These are phyloP conservation scores for Akanthomyces muscarius DNA, from an alignment of 2,329 filamentous ascomycete species.

Conservation along the genomic window DNA sequence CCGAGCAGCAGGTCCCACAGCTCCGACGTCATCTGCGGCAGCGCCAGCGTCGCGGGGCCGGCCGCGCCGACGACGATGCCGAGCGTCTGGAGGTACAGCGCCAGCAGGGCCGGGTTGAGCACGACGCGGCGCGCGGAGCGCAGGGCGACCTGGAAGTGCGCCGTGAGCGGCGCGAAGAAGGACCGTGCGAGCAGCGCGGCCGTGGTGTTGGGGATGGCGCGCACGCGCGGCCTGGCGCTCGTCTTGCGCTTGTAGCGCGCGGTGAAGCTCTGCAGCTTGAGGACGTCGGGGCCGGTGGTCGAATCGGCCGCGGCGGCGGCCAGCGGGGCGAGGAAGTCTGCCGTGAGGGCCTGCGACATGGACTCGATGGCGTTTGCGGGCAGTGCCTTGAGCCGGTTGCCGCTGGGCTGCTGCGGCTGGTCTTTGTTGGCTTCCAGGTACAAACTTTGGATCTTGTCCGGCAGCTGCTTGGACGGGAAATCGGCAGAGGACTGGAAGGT, in stretches of 20 bases:
- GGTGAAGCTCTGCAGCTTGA: constrained; percentile 88
- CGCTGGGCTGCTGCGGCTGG: constrained; percentile 22
- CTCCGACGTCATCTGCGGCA: constrained; percentile 79
- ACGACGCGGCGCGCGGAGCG: constrained; percentile 54
- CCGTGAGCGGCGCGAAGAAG: constrained; percentile 85
- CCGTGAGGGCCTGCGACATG: constrained; percentile 64
- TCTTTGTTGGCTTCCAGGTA: constrained; percentile 47
- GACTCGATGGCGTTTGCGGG: constrained; percentile 59
- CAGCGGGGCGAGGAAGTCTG: constrained; percentile 73
- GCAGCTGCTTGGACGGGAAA: constrained; percentile 80
- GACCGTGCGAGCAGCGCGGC: constrained; percentile 68
- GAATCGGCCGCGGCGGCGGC: constrained; percentile 78
- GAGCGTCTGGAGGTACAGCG: constrained; percentile 80
- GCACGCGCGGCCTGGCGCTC: constrained; percentile 38
- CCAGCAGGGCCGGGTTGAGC: constrained; percentile 70
- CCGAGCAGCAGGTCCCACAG: constrained; percentile 77
- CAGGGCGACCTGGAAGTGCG: constrained; percentile 68
- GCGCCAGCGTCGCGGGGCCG: constrained; percentile 70
- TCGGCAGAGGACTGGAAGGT: constrained; percentile 45
- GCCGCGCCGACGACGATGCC: constrained; percentile 77
- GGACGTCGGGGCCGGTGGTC: constrained; percentile 70
- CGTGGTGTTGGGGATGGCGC: constrained; percentile 69
- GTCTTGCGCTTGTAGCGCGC: constrained; percentile 43
- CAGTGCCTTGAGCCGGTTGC: constrained; percentile 45
- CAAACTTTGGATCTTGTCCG: constrained; percentile 66